These are phyloP conservation scores for Cytidiella melzeri DNA, from an alignment of 768 basidiomycete species.

Conservation along the genomic window DNA sequence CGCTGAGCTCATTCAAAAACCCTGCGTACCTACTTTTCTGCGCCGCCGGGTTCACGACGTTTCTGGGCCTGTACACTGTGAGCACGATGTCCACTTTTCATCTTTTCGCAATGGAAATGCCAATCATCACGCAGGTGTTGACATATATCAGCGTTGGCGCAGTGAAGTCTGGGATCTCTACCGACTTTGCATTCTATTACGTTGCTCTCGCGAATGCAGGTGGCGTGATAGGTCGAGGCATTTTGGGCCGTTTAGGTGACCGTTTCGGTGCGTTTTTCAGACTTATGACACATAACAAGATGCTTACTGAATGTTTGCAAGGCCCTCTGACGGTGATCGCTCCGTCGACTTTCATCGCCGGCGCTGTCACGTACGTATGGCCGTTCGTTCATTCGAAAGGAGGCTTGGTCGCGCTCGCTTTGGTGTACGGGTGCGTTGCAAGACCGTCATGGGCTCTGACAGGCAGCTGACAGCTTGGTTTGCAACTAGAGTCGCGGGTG, in stretches of 20 bases:
- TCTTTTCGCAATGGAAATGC: no score
- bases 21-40: constrained; percentile 52
- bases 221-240: constrained; percentile 54
- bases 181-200: constrained; percentile 54
- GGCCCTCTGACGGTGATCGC: constrained; percentile 67
- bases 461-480: no score
- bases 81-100: constrained; percentile 26
- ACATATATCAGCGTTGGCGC: constrained; percentile 65
- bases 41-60: constrained; percentile 44
- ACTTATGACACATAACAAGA: not conserved
- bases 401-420: constrained; percentile 44
- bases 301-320: constrained; percentile 14
- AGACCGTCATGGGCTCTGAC: no score
- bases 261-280: constrained; percentile 33
- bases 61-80: constrained; percentile 63
- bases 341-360: constrained; percentile 52
- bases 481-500: not conserved
- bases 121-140: constrained; percentile 45
- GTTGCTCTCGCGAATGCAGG: constrained; percentile 63
- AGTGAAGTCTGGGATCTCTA: constrained; percentile 38
- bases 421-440: constrained; percentile 61
- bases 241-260: constrained; percentile 49
- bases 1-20: constrained; percentile 48
- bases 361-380: constrained; percentile 62
- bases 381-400: constrained; percentile 46